Evolutionary conservation across 176 grass and related monocot genomes (phyloP).

Genomic region (Typha latifolia): DNA sequence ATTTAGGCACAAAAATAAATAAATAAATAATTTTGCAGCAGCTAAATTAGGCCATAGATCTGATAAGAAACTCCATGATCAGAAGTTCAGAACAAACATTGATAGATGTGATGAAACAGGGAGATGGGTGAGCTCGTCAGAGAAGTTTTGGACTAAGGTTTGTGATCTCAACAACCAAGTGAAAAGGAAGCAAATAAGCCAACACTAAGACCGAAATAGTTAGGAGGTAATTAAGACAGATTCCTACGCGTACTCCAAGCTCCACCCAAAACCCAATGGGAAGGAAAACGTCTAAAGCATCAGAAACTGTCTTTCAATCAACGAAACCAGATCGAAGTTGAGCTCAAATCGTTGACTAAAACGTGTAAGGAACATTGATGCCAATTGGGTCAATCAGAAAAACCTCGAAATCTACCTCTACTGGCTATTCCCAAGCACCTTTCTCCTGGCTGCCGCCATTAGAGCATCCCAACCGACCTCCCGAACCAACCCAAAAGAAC

Average conservation of each 20-base stretch:
- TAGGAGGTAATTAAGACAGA: too few species aligned
- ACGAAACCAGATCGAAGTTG: not conserved
- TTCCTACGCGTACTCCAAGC: too few species aligned
- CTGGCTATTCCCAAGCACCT: not conserved
- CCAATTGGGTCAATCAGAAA: not conserved
- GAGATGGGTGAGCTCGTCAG: not conserved
- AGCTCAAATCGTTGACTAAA: constrained; percentile 2
- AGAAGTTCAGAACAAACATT: constrained; percentile 10
- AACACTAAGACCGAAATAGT: not conserved
- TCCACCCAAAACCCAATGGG: too few species aligned
- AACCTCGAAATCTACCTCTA: not conserved
- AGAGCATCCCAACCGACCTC: not conserved
- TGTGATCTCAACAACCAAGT: not conserved
- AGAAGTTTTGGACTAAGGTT: not conserved
- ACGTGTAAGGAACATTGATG: not conserved
- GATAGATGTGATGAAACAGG: constrained; percentile 4
- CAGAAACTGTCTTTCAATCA: too few species aligned
- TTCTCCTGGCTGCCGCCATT: not conserved
- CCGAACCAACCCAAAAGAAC: too few species aligned
- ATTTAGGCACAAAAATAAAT: too few species aligned
- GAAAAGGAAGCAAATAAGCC: not conserved
- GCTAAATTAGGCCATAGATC: constrained; percentile 12
- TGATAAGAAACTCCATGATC: constrained; percentile 13
- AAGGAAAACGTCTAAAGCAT: too few species aligned
- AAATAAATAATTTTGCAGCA: too few species aligned